A percentile compares a stretch with the other conserved stretches of the same genome.
Conservation (phyloP, 352 stramenopile genomes). For the Phytophthora fragariaefolia region DNA sequence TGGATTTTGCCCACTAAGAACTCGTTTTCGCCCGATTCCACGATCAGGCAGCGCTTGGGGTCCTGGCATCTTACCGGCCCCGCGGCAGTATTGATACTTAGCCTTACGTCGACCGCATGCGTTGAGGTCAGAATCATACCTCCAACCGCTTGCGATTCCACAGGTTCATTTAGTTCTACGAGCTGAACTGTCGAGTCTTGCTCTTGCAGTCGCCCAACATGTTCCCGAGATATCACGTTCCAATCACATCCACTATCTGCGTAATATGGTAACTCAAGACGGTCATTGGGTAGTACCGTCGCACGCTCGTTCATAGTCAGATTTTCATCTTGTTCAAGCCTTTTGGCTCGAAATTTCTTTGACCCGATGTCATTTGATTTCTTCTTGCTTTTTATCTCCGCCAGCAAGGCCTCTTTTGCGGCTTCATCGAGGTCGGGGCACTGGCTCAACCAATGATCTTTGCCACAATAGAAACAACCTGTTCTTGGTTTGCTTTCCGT, state of each 20-base stretch:
- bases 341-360: neutral
- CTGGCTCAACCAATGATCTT: constrained; percentile 23
- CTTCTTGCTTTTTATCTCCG: neutral
- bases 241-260: no score
- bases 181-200: neutral
- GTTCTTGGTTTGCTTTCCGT: constrained; percentile 3
- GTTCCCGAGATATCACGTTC: neutral
- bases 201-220: neutral
- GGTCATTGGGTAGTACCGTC: neutral
- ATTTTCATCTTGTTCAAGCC: no score
- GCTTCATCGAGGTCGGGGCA: constrained; percentile 21
- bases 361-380: no score
- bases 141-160: constrained; percentile 6
- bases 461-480: constrained; percentile 23
- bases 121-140: constrained; percentile 9
- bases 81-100: constrained; percentile 10
- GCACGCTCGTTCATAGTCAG: no score
- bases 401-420: constrained; percentile 2
- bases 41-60: constrained; percentile 6
- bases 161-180: neutral
- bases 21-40: constrained; percentile 11
- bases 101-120: constrained; percentile 5
- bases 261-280: neutral
- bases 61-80: constrained; percentile 15
- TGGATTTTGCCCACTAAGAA: neutral